These are phyloP conservation scores for Pseudocercospora pini-densiflorae DNA, from an alignment of 2,329 filamentous ascomycete species.

Conservation along the genomic window DNA sequence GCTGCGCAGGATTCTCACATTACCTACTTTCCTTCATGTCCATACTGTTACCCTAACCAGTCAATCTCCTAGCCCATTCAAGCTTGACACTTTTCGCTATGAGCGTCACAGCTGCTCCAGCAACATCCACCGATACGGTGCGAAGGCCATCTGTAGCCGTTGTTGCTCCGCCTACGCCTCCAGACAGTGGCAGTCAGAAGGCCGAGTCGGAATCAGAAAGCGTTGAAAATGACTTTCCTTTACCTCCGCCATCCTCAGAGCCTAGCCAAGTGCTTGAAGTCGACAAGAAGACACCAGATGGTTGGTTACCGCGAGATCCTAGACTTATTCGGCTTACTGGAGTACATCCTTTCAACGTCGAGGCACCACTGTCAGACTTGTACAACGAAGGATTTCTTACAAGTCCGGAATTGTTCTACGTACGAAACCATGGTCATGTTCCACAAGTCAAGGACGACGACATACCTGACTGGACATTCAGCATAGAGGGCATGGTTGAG, in stretches of 20 bases:
- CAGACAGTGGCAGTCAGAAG: constrained; percentile 40
- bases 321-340: constrained; percentile 86
- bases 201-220: constrained; percentile 54
- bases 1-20: constrained; percentile 2
- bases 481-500: constrained; percentile 83
- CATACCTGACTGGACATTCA: constrained; percentile 79
- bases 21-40: constrained; percentile 1
- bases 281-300: constrained; percentile 82
- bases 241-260: constrained; percentile 67
- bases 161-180: constrained; percentile 41
- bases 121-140: constrained; percentile 26
- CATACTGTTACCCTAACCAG: neutral
- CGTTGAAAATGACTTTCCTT: constrained; percentile 59
- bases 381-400: constrained; percentile 86
- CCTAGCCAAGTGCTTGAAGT: constrained; percentile 69
- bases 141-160: constrained; percentile 26
- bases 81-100: neutral
- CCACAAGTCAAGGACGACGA: constrained; percentile 74
- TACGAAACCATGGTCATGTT: constrained; percentile 86
- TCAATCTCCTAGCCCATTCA: neutral
- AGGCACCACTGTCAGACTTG: constrained; percentile 77
- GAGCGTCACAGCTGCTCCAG: neutral
- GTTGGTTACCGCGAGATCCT: constrained; percentile 77
- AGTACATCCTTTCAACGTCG: constrained; percentile 88
- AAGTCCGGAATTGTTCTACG: constrained; percentile 85